Conservation (phyloP, 2,329 filamentous ascomycete species). For the Raffaelea albimanens region DNA sequence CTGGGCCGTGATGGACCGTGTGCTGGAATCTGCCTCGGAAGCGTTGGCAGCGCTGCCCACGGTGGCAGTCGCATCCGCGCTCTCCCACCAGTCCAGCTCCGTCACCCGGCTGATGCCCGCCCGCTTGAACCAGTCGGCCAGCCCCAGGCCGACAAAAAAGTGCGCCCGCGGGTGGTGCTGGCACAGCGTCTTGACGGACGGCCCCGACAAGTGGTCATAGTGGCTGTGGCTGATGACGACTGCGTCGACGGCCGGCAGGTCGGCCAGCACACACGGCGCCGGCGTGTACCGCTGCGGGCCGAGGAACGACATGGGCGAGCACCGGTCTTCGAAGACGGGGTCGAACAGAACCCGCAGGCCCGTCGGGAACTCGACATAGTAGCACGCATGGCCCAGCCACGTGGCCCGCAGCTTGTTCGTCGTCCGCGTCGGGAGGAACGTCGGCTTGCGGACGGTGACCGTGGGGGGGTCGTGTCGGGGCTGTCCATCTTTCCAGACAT, state of each 20-base stretch:
- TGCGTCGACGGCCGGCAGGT: conserved; percentile 68
- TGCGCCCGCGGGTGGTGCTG: conserved; percentile 67
- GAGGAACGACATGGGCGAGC: conserved; percentile 61
- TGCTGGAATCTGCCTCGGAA: no score
- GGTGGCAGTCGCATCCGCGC: conserved; percentile 58
- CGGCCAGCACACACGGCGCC: conserved; percentile 64
- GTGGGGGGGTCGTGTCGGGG: conserved; percentile 58
- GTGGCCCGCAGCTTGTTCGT: conserved; percentile 61
- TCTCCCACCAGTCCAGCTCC: conserved; percentile 94
- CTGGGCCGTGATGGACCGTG: conserved; percentile 51
- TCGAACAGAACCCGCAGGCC: conserved; percentile 87
- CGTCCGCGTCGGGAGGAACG: conserved; percentile 53
- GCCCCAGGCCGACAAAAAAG: conserved; percentile 79
- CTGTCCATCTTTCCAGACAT: conserved; percentile 28
- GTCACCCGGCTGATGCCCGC: conserved; percentile 68
- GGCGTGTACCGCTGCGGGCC: conserved; percentile 72
- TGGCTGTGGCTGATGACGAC: conserved; percentile 84
- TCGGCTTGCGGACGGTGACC: conserved; percentile 56
- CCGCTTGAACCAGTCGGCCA: conserved; percentile 71
- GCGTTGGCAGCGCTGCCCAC: no score
- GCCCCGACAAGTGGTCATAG: conserved; percentile 82
- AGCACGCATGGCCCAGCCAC: conserved; percentile 93
- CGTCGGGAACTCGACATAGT: conserved; percentile 79
- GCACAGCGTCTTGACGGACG: conserved; percentile 62
- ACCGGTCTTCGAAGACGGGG: conserved; percentile 83